These are phyloP conservation scores for Sarocladium kiliense DNA, from an alignment of 2,329 filamentous ascomycete genomes.

Conservation along the genomic window DNA sequence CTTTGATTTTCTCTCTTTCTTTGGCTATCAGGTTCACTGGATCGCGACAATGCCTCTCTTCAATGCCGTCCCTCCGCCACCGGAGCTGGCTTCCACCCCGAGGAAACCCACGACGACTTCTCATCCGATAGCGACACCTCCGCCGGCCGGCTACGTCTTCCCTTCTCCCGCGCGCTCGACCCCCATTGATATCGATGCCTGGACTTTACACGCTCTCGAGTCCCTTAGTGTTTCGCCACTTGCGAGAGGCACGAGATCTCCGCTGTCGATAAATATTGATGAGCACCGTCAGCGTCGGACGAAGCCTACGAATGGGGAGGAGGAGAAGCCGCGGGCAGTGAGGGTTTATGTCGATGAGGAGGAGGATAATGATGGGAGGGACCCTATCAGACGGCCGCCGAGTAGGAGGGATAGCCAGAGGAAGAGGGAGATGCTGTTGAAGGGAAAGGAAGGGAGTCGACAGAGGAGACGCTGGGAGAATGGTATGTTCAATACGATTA, in stretches of 20 bases:
- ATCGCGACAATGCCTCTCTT: conserved; percentile 43
- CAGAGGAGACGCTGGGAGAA: conserved; percentile 93
- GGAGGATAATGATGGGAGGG: neutral
- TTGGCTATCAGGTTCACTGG: neutral
- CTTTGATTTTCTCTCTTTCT: neutral
- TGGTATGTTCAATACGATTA: conserved; percentile 48
- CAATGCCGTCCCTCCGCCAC: conserved; percentile 46
- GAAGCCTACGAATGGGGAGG: neutral
- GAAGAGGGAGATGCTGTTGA: conserved; percentile 69
- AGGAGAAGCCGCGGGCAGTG: neutral
- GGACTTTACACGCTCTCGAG: conserved; percentile 56
- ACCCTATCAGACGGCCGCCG: conserved; percentile 24
- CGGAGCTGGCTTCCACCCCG: conserved; percentile 22
- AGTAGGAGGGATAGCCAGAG: conserved; percentile 50
- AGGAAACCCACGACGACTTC: conserved; percentile 13
- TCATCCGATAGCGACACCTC: conserved; percentile 10
- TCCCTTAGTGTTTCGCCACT: conserved; percentile 49
- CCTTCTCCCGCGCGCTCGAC: conserved; percentile 17
- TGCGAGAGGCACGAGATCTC: conserved; percentile 55
- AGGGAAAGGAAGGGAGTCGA: conserved; percentile 85
- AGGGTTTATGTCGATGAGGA: conserved; percentile 14
- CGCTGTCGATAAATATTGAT: conserved; percentile 74
- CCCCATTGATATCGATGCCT: conserved; percentile 58
- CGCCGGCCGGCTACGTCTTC: conserved; percentile 13
- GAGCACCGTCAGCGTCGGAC: conserved; percentile 26